phyloP scores from a whole-genome alignment of 768 basidiomycete genomes.

The Mycena venus region DNA sequence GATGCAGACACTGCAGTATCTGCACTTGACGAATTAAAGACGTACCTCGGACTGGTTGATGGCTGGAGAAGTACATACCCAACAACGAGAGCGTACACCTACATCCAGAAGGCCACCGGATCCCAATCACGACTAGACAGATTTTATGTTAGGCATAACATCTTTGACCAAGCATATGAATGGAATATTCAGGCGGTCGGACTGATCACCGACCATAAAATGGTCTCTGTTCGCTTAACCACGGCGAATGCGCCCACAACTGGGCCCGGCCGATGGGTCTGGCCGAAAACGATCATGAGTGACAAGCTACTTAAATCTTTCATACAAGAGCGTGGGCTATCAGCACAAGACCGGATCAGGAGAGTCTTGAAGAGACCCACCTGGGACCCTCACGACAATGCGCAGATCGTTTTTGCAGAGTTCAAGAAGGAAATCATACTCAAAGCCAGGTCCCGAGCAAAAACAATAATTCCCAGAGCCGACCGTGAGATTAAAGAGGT shows the following conservation, averaged over 20 bases:
- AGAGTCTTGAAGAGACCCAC: neutral
- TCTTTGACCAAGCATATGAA: constrained; percentile 28
- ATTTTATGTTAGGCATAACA: constrained; percentile 44
- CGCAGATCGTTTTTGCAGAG: too few species aligned
- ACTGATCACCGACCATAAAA: constrained; percentile 50
- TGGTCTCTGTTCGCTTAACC: constrained; percentile 41
- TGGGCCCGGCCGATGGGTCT: constrained; percentile 49
- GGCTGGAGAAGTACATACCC: constrained; percentile 48
- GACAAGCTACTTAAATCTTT: constrained; percentile 23
- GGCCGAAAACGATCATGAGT: constrained; percentile 37
- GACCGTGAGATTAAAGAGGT: neutral
- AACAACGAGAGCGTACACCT: constrained; percentile 41
- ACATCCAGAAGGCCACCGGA: constrained; percentile 27
- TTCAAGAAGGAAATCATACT: neutral
- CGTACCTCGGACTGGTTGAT: constrained; percentile 36
- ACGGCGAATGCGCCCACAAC: constrained; percentile 37
- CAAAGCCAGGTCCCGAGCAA: neutral
- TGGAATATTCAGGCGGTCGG: constrained; percentile 39
- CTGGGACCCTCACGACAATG: too few species aligned
- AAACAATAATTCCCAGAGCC: neutral
- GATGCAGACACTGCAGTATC: constrained; percentile 30
- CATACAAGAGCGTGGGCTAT: neutral
- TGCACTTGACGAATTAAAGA: constrained; percentile 38
- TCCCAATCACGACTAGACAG: constrained; percentile 50
- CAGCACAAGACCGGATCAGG: neutral